Percentiles rank a stretch among this genome's conserved stretches.
Evolutionary conservation across 352 stramenopile genomes (phyloP).

Genomic region (Elongisporangium undulatum): DNA sequence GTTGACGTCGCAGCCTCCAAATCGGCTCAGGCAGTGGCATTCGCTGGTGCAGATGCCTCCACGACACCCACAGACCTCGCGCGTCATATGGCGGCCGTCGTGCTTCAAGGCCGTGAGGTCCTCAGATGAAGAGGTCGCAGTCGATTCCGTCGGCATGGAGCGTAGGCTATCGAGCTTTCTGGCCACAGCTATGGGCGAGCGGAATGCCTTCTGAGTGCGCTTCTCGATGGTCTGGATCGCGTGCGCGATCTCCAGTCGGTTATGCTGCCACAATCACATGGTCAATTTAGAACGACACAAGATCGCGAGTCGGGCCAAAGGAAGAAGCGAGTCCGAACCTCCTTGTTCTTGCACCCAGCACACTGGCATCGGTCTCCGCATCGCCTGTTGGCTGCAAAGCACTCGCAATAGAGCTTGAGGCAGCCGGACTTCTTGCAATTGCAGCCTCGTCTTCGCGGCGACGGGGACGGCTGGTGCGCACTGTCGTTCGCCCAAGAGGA

Average conservation of each 20-base stretch:
- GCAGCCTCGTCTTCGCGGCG: slow-evolving; percentile 50
- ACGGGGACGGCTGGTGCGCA: not conserved
- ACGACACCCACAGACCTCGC: slow-evolving; percentile 27
- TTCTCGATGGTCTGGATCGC: slow-evolving; percentile 53
- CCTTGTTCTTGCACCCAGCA: slow-evolving; percentile 70
- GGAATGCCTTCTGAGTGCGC: slow-evolving; percentile 41
- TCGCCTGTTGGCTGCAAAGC: slow-evolving; percentile 47
- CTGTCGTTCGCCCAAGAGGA: not conserved
- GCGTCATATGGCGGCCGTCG: slow-evolving; percentile 11
- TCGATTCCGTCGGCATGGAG: slow-evolving; percentile 4
- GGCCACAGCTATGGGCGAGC: slow-evolving; percentile 19
- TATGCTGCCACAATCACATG: slow-evolving; percentile 17
- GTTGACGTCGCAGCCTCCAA: slow-evolving; percentile 24
- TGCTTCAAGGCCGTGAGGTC: not conserved
- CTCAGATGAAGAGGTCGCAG: slow-evolving; percentile 1
- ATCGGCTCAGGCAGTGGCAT: slow-evolving; percentile 40
- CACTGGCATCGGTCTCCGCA: slow-evolving; percentile 71
- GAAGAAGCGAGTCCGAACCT: slow-evolving; percentile 13
- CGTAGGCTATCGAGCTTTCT: slow-evolving; percentile 20
- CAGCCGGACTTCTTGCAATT: slow-evolving; percentile 97
- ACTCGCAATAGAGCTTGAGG: slow-evolving; percentile 93
- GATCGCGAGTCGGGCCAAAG: not conserved
- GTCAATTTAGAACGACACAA: not conserved
- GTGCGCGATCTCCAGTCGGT: slow-evolving; percentile 47
- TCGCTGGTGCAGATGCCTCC: slow-evolving; percentile 30